Evolutionary conservation across 2,329 filamentous ascomycete species (phyloP), one percentile per base, ranked within the genome.

Genomic region (Aspergillus felis): DNA sequence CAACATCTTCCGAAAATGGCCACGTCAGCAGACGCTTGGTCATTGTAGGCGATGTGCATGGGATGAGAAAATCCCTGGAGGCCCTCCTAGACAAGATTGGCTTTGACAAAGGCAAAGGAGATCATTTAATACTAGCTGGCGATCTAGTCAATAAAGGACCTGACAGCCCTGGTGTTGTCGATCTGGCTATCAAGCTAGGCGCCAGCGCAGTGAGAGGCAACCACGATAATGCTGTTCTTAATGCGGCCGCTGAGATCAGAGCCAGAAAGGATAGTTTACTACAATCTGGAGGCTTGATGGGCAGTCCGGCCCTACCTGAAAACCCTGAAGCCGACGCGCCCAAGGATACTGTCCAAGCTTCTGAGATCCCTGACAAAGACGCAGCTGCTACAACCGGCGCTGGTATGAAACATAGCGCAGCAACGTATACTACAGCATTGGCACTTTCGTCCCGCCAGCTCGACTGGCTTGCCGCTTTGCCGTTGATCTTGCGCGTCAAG

Each of bases 181-280:
- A 66, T 38, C 49, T 66, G 17, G 64, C 61, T 7, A 62, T 65
- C 3, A 55, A 58, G 44, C 53, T 66, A 22, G 63, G 57, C 20
- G 64, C 64, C 24, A 66, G 59, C 51, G 63, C 63, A 27, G 64
- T 66, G 28, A 48, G 64, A 61, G 64, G 64, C 38, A 66, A 66
- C 50, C 64, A 66, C 29, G 64, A 66, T 9, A 66, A 66, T 57
- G 64, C 64, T 17, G 63, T 66, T 44, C 56, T 66, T 2, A 56
- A 64, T 53, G 63, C 64, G 1, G 57, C 62, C 1, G 53, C 49
- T 20, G 57, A 60, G 22, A 58, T 66, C 1, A 59, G 52, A 1
- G 41, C 51, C 4, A 38, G 29, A 53, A 35, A 14, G 3, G 47
- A 55, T n/a, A 41, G 5, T 29, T 12, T 6, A n/a, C 5, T 22